phyloP scores from a whole-genome alignment of 2,329 filamentous ascomycete species.

The Alternaria longipes region DNA sequence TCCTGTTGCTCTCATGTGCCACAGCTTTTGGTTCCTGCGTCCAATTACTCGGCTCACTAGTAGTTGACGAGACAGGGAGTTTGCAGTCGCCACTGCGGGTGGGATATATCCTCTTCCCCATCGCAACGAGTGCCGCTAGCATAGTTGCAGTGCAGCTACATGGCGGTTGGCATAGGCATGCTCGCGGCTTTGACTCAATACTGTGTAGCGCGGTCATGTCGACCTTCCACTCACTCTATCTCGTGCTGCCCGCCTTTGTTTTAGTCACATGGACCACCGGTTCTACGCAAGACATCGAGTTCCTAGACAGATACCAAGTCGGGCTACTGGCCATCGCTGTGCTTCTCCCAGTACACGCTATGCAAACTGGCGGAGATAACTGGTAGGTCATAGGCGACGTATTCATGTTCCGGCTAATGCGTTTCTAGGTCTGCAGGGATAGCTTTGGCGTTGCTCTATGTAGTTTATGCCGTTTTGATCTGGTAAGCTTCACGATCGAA shows the following conservation, averaged over 20 bases:
- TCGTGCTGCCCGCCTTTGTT: conserved; percentile 2
- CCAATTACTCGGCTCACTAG: neutral
- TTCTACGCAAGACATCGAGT: neutral
- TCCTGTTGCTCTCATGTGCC: conserved; percentile 3
- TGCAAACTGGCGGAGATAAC: neutral
- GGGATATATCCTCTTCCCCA: conserved; percentile 1
- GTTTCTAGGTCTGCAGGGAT: no score
- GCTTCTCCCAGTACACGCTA: neutral
- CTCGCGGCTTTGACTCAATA: neutral
- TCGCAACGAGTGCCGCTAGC: neutral
- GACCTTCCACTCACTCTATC: neutral
- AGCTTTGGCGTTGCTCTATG: no score
- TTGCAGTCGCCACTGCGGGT: conserved; percentile 1
- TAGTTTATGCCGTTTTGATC: no score
- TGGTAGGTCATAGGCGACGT: neutral
- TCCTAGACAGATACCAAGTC: neutral
- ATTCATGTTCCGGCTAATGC: no score
- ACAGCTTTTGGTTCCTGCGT: neutral
- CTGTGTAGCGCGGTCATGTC: neutral
- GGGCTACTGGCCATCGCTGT: conserved; percentile 3
- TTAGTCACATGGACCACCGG: neutral
- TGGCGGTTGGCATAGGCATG: neutral
- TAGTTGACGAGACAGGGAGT: neutral
- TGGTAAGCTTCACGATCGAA: no score
- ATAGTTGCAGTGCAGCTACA: conserved; percentile 2